Evolutionary conservation across 139 green algal species (phyloP).

Genomic region (Chlorella sp.): DNA sequence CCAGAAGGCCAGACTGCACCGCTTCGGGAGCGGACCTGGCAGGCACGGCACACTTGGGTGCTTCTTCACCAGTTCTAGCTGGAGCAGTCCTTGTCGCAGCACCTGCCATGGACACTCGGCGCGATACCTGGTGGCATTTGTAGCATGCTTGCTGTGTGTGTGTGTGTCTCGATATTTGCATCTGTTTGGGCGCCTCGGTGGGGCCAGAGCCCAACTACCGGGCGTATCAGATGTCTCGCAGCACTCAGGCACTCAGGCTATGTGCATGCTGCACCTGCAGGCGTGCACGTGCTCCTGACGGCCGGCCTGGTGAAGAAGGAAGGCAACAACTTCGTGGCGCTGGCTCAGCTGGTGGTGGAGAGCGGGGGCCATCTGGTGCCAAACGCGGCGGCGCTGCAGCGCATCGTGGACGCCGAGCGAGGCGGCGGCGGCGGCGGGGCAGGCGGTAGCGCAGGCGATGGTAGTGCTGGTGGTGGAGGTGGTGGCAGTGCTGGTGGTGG

Average conservation of each 20-base stretch:
- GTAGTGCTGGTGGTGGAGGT: no score
- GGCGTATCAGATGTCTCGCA: background rate
- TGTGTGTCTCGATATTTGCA: background rate
- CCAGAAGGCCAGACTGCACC: background rate
- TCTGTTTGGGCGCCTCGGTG: background rate
- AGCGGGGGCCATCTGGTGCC: background rate
- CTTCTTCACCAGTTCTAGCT: no score
- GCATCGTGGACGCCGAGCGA: background rate
- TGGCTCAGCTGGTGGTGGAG: background rate
- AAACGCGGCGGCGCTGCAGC: no score
- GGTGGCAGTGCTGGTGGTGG: no score
- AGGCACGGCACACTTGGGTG: no score
- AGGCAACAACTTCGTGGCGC: background rate
- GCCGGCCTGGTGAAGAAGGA: background rate
- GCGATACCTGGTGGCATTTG: background rate
- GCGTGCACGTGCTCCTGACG: background rate
- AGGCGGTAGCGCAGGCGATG: no score
- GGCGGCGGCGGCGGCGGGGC: no score
- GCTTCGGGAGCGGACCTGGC: background rate
- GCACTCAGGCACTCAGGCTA: no score
- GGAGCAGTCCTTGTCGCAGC: background rate
- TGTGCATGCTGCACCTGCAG: no score
- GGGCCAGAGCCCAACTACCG: background rate
- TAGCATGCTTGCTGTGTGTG: background rate
- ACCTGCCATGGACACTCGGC: background rate